phyloP scores from a whole-genome alignment of 2,329 filamentous ascomycete genomes.

The Trichoderma polysporum region DNA sequence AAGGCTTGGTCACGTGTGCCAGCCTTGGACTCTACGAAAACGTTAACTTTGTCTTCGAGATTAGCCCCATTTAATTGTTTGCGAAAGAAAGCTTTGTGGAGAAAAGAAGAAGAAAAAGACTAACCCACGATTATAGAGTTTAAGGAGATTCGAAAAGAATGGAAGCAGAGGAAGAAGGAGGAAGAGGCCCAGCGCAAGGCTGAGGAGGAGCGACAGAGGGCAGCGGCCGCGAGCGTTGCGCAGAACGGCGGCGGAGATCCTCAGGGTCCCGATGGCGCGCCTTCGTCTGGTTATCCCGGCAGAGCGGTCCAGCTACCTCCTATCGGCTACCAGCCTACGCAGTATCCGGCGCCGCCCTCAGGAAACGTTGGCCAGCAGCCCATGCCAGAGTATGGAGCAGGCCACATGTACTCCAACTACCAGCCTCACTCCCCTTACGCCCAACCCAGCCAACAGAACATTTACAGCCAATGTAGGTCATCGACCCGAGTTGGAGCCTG shows the following conservation, averaged over 20 bases:
- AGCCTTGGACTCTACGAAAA: neutral
- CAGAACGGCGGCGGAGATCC: constrained; percentile 51
- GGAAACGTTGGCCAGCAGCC: constrained; percentile 51
- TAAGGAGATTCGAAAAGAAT: constrained; percentile 98
- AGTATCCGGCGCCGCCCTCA: constrained; percentile 65
- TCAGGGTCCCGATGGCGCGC: constrained; percentile 43
- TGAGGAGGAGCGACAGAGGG: constrained; percentile 77
- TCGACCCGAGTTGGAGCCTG: constrained; percentile 13
- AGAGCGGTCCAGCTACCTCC: constrained; percentile 68
- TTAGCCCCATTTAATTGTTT: neutral
- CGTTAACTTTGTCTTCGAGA: neutral
- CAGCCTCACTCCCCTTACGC: constrained; percentile 60
- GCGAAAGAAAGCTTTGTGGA: neutral
- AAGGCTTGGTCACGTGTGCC: neutral
- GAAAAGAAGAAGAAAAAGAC: neutral
- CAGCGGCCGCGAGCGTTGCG: constrained; percentile 52
- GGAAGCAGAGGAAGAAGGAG: constrained; percentile 99
- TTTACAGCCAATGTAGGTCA: constrained; percentile 60
- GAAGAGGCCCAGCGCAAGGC: constrained; percentile 88
- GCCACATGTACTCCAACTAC: constrained; percentile 58
- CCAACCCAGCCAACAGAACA: constrained; percentile 55
- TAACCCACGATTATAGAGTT: constrained; percentile 67
- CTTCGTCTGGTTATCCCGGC: constrained; percentile 55
- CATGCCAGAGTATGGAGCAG: constrained; percentile 54
- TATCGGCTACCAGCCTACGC: constrained; percentile 68